Percentiles rank a stretch among this genome's conserved stretches.
Conservation (phyloP, 768 basidiomycete genomes). For the Tylopilus rubrobrunneus region DNA sequence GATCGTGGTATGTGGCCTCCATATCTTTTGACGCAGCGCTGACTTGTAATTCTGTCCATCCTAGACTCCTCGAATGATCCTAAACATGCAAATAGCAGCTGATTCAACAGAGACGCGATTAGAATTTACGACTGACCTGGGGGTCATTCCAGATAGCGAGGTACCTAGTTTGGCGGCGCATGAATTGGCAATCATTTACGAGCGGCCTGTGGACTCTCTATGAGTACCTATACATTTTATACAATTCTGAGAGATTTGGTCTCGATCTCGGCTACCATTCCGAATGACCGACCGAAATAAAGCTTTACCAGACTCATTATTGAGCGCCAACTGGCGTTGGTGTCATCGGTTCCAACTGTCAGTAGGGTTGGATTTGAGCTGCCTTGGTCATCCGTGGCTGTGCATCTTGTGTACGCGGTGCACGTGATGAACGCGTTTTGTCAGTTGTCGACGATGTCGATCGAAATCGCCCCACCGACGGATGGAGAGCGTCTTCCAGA, state of each 20-base stretch:
- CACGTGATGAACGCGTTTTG: slow-evolving; percentile 7
- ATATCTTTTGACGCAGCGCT: background rate
- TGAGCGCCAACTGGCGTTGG: no score
- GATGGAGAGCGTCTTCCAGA: slow-evolving; percentile 22
- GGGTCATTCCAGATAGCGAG: background rate
- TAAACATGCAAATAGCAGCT: slow-evolving; percentile 17
- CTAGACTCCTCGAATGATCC: slow-evolving; percentile 20
- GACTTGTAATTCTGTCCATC: background rate
- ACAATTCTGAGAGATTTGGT: no score
- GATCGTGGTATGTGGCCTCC: slow-evolving; percentile 7
- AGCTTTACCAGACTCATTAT: no score
- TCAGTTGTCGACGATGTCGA: slow-evolving; percentile 1
- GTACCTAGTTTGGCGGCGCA: background rate
- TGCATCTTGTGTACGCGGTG: background rate
- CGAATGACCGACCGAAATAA: no score
- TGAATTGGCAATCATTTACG: background rate
- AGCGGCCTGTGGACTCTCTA: background rate
- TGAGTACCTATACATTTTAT: background rate
- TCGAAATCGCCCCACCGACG: slow-evolving; percentile 20
- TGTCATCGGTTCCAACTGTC: no score
- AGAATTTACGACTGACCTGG: slow-evolving; percentile 12
- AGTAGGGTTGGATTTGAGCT: no score
- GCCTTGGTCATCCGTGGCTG: slow-evolving; percentile 5
- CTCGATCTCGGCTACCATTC: no score
- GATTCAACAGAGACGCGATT: slow-evolving; percentile 2